These are phyloP conservation scores for Auriscalpium microsporum DNA, from an alignment of 768 basidiomycete genomes.

Conservation along the genomic window DNA sequence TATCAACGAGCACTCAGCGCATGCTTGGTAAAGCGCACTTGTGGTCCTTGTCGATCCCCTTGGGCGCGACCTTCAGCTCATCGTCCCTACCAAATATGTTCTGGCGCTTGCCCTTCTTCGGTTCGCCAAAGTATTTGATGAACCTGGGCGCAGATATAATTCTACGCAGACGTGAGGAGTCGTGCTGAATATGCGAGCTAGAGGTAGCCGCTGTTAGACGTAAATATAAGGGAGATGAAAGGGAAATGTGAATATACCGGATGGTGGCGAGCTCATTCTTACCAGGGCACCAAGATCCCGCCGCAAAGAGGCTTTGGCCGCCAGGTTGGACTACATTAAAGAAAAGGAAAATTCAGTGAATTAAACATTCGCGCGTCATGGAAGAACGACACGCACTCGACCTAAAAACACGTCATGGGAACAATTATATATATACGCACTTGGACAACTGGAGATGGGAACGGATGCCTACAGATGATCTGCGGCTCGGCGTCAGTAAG, in stretches of 20 bases:
- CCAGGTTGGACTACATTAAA: slow-evolving; percentile 49
- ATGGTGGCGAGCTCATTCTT: slow-evolving; percentile 74
- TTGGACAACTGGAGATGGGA: background rate
- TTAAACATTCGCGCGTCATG: no score
- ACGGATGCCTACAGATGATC: slow-evolving; percentile 51
- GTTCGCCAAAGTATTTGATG: slow-evolving; percentile 66
- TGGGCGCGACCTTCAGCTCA: slow-evolving; percentile 85
- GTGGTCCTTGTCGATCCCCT: slow-evolving; percentile 80
- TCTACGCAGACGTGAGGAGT: slow-evolving; percentile 52
- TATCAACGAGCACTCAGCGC: background rate
- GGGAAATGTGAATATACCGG: slow-evolving; percentile 33
- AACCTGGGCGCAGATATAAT: slow-evolving; percentile 66
- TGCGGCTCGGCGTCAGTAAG: slow-evolving; percentile 17
- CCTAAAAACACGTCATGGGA: slow-evolving; percentile 10
- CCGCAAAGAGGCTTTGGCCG: slow-evolving; percentile 64
- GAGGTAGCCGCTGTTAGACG: background rate
- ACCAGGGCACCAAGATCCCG: slow-evolving; percentile 71
- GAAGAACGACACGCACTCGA: slow-evolving; percentile 15
- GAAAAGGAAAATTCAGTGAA: background rate
- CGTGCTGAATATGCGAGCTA: slow-evolving; percentile 56
- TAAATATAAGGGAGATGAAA: background rate
- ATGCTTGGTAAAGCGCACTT: slow-evolving; percentile 33
- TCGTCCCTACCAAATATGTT: slow-evolving; percentile 86
- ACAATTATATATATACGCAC: background rate
- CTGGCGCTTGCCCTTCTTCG: slow-evolving; percentile 52